phyloP scores from a whole-genome alignment of 1,284 basidiomycete genomes.

The Trichosporon ovoides region DNA sequence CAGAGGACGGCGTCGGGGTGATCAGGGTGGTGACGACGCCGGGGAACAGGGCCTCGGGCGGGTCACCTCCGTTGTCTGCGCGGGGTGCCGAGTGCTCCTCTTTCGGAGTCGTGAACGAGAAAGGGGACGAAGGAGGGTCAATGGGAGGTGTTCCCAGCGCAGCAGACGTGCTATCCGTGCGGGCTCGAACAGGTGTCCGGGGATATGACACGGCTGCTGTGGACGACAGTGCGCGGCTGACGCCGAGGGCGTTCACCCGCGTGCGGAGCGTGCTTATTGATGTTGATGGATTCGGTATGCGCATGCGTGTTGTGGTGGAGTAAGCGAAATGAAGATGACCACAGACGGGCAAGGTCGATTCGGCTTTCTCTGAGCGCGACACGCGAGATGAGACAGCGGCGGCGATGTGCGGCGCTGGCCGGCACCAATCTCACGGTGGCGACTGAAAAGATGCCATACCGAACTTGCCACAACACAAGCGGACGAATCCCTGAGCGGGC shows the following conservation, averaged over 20 bases:
- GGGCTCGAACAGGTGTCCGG: background rate
- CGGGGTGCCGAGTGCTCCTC: background rate
- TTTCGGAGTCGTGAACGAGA: background rate
- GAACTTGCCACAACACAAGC: background rate
- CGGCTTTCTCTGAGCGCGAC: constrained; percentile 1
- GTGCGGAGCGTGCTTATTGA: constrained; percentile 9
- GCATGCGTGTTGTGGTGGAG: constrained; percentile 9
- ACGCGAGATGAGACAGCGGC: background rate
- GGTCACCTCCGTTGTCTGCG: background rate
- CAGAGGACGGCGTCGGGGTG: constrained; percentile 6
- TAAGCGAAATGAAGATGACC: background rate
- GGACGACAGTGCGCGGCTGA: background rate
- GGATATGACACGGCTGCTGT: background rate
- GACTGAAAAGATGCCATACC: background rate
- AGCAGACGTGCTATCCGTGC: background rate
- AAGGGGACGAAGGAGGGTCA: background rate
- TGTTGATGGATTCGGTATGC: constrained; percentile 9
- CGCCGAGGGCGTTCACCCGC: background rate
- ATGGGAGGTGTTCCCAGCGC: background rate
- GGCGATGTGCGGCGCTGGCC: background rate
- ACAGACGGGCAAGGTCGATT: background rate
- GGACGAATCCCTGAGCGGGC: too few species aligned
- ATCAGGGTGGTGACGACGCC: constrained; percentile 18
- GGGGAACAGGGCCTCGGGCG: constrained; percentile 10
- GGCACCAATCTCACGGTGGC: background rate